Evolutionary conservation across 2,329 filamentous ascomycete species (phyloP), one percentile per base, ranked within the genome.

Genomic region (Aaosphaeria pasadenensis): DNA sequence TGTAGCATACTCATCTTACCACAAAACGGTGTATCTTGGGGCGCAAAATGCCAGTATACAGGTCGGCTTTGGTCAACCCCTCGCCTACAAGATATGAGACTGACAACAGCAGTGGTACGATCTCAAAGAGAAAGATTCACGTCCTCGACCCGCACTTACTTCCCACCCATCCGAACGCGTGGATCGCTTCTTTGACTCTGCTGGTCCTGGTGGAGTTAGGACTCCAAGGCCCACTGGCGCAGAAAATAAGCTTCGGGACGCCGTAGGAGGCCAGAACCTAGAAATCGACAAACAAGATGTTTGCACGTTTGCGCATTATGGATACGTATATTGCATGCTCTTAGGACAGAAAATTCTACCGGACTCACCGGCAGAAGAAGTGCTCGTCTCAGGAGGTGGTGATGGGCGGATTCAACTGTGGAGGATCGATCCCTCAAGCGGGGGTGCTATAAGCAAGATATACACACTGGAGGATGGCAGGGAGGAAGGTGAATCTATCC

Each of bases 341-440:
- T 78, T 99, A 50, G 85, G 89, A 1, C 84, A 82, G 51, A 89
- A 88, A 0, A 78, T 89, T 5, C 79, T 89, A 4, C 76, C 78
- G n/a, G 86, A 86, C 5, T 77, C 82, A 0, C 84, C 89, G 1
- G 84, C 87, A 29, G 76, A 80, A 48, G 91, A 97, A 58, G 84
- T 95, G 1, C 70, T 99, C 35, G 83, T 99, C 31, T 95, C 92
- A 0, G 94, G 91, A 6, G 91, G 90, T 33, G 95, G 94, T 31
- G 94, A 97, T 64, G 95, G 94, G 0, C 89, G 88, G 0, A 91
- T 99, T 65, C 95, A 96, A 70, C 70, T 97, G n/a, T 99, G 94
- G 94, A 82, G 81, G 45, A 78, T 96, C 11, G 72, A 82, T n/a
- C 73, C 79, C 6, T 73, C 81, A 7, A 73, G 75, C 7, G 78